These are phyloP conservation scores for Raphanus sativus DNA, from an alignment of 345 rosid genomes.

Conservation along the genomic window DNA sequence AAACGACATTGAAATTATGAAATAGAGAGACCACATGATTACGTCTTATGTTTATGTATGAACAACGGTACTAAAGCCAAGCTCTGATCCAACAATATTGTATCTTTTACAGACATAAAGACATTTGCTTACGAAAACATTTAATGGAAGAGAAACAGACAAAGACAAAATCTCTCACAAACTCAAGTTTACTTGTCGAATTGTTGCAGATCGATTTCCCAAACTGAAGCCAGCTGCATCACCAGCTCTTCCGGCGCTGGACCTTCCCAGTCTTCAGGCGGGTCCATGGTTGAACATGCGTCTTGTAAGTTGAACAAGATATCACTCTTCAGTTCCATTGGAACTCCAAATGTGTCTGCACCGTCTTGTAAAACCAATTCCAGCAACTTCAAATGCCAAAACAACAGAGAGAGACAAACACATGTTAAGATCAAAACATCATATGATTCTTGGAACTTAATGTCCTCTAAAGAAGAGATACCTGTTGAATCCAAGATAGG, in stretches of 20 bases:
- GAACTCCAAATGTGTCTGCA: conserved; percentile 61
- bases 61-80: conserved; percentile 17
- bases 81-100: conserved; percentile 22
- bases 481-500: conserved; percentile 99
- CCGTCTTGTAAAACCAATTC: conserved; percentile 84
- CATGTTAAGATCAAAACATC: neutral
- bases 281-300: conserved; percentile 65
- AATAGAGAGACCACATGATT: neutral
- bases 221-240: conserved; percentile 83
- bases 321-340: conserved; percentile 83
- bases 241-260: conserved; percentile 71
- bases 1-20: neutral
- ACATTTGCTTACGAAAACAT: conserved; percentile 5
- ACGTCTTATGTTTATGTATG: neutral
- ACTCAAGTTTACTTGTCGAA: conserved; percentile 52
- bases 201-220: conserved; percentile 82
- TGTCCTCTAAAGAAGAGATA: conserved; percentile 25
- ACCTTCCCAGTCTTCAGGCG: conserved; percentile 97
- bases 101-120: conserved; percentile 3
- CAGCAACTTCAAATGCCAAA: conserved; percentile 51
- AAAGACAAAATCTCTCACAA: neutral
- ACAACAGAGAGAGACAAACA: conserved; percentile 6
- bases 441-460: conserved; percentile 5
- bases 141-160: neutral
- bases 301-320: conserved; percentile 75